Evolutionary conservation across 1,284 basidiomycete species (phyloP).

Genomic region (Tilletia horrida): DNA sequence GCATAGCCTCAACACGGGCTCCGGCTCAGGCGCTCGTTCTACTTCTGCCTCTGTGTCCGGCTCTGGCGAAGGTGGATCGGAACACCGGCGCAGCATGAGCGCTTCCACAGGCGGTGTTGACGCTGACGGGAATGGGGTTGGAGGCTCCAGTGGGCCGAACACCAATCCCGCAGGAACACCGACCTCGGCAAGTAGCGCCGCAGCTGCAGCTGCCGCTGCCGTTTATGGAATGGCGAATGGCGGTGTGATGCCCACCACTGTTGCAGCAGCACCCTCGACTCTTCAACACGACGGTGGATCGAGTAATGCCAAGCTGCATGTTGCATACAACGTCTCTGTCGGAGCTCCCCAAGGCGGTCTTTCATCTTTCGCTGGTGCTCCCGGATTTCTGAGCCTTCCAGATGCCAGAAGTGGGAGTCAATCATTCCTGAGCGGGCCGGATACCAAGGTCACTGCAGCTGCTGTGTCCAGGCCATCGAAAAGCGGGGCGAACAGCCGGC

Average conservation of each 20-base stretch:
- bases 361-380: too few relatives aligned
- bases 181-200: not conserved
- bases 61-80: conserved; percentile 7
- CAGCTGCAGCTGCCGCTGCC: not conserved
- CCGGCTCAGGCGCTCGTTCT: not conserved
- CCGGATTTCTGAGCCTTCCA: too few relatives aligned
- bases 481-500: too few relatives aligned
- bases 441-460: too few relatives aligned
- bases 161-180: conserved; percentile 3
- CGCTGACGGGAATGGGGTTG: not conserved
- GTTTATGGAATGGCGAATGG: conserved; percentile 8
- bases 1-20: conserved; percentile 16
- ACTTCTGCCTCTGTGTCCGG: conserved; percentile 6
- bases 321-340: not conserved
- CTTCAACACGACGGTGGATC: conserved; percentile 10
- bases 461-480: too few relatives aligned
- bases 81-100: conserved; percentile 14
- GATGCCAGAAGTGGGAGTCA: too few relatives aligned
- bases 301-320: not conserved
- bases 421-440: too few relatives aligned
- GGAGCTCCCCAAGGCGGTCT: not conserved
- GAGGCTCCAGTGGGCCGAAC: not conserved
- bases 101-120: conserved; percentile 15
- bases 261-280: not conserved
- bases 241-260: not conserved